These are phyloP conservation scores for Hemileccinum impolitum DNA, from an alignment of 768 basidiomycete species.

Conservation along the genomic window DNA sequence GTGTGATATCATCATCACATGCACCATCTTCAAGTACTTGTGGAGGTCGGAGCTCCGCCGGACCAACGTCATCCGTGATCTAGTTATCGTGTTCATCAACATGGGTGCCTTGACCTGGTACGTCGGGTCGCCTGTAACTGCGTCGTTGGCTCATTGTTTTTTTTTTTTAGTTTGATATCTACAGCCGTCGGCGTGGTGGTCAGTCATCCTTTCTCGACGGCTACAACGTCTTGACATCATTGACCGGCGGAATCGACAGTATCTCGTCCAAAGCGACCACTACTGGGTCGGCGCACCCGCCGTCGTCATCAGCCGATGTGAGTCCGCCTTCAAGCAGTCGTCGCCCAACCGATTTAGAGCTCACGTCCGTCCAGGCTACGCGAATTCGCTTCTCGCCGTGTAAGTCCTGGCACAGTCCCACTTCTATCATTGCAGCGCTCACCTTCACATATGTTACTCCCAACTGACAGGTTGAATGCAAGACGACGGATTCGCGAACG, in stretches of 20 bases:
- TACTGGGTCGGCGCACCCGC: slow-evolving; percentile 13
- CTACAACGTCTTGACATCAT: neutral
- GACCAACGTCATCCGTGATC: slow-evolving; percentile 1
- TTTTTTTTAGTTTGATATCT: slow-evolving; percentile 7
- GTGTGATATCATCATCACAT: slow-evolving; percentile 13
- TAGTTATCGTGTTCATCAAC: slow-evolving; percentile 13
- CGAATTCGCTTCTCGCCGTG: slow-evolving; percentile 14
- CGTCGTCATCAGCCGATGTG: slow-evolving; percentile 10
- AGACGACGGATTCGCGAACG: slow-evolving; percentile 10
- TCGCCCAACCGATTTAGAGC: no score
- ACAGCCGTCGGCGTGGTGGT: slow-evolving; percentile 6
- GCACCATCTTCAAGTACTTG: slow-evolving; percentile 7
- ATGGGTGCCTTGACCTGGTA: slow-evolving; percentile 18
- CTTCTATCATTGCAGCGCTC: no score
- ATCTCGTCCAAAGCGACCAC: neutral
- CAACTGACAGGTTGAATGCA: slow-evolving; percentile 5
- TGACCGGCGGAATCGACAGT: slow-evolving; percentile 1
- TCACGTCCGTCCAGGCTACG: slow-evolving; percentile 3
- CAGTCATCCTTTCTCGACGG: neutral
- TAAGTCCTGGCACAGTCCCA: neutral
- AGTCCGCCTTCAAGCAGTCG: neutral
- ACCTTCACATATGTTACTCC: no score
- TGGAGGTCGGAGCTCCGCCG: slow-evolving; percentile 13
- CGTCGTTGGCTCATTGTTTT: neutral
- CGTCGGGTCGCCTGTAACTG: neutral